Conservation (phyloP, 371 early-diverging fungal species). For the Lichtheimia corymbifera region DNA sequence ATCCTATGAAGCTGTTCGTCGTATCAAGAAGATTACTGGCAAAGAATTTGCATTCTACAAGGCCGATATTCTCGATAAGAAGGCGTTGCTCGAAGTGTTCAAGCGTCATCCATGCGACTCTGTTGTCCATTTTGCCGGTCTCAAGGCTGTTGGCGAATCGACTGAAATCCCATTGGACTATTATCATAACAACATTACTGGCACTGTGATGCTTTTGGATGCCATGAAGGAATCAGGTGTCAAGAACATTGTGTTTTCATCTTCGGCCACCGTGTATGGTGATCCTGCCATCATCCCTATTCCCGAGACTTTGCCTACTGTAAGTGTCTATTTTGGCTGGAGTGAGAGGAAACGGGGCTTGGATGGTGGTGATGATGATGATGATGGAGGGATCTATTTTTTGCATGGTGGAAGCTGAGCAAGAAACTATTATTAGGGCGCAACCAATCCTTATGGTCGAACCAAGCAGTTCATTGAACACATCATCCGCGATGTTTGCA, state of each 20-base stretch:
- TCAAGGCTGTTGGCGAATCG: slow-evolving; percentile 83
- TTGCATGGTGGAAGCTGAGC: neutral
- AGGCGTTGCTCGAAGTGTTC: slow-evolving; percentile 68
- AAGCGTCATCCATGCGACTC: slow-evolving; percentile 57
- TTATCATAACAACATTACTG: slow-evolving; percentile 77
- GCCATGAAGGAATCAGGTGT: slow-evolving; percentile 64
- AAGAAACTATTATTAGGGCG: slow-evolving; percentile 32
- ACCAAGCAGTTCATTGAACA: slow-evolving; percentile 85
- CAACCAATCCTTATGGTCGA: slow-evolving; percentile 85
- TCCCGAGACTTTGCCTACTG: slow-evolving; percentile 55
- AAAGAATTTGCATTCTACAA: slow-evolving; percentile 68
- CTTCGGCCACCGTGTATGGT: slow-evolving; percentile 80
- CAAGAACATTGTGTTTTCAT: slow-evolving; percentile 77
- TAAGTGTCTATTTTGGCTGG: slow-evolving; percentile 23
- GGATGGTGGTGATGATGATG: no score
- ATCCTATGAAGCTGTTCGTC: slow-evolving; percentile 67
- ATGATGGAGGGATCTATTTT: neutral
- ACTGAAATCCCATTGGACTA: slow-evolving; percentile 64
- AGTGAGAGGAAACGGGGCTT: neutral
- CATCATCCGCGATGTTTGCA: slow-evolving; percentile 74
- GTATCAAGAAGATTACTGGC: slow-evolving; percentile 65
- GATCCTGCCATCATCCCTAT: slow-evolving; percentile 54
- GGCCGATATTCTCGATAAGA: slow-evolving; percentile 70
- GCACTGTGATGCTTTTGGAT: slow-evolving; percentile 66
- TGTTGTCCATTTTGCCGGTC: slow-evolving; percentile 84